These are phyloP conservation scores for Pleurotus eryngii DNA, from an alignment of 768 basidiomycete species.

Conservation along the genomic window DNA sequence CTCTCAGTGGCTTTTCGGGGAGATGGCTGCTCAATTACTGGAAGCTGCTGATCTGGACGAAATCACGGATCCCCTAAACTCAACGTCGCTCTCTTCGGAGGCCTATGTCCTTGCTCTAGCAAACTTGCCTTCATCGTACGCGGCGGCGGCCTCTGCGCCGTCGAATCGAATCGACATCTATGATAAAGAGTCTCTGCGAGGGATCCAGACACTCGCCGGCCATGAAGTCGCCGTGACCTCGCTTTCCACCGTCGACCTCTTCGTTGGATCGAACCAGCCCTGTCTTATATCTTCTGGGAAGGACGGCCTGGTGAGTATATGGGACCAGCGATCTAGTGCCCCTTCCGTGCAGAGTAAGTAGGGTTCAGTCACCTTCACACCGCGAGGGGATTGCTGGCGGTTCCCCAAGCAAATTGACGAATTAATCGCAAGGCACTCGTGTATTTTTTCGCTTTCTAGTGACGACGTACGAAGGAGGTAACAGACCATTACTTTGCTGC, in stretches of 20 bases:
- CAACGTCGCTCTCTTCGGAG: slow-evolving; percentile 32
- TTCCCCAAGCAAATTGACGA: not conserved
- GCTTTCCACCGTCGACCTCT: slow-evolving; percentile 39
- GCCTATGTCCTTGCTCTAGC: slow-evolving; percentile 65
- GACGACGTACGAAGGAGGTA: slow-evolving; percentile 22
- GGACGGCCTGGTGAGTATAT: slow-evolving; percentile 68
- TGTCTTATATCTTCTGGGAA: slow-evolving; percentile 64
- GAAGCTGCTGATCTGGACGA: slow-evolving; percentile 2
- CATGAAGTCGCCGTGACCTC: slow-evolving; percentile 58
- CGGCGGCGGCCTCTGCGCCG: slow-evolving; percentile 59
- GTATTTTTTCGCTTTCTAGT: slow-evolving; percentile 32
- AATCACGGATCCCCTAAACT: slow-evolving; percentile 18
- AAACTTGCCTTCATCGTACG: slow-evolving; percentile 44
- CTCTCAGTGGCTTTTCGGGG: too few species aligned
- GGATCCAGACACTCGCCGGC: slow-evolving; percentile 46
- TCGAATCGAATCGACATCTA: slow-evolving; percentile 67
- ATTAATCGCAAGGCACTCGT: not conserved
- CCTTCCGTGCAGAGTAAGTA: slow-evolving; percentile 14
- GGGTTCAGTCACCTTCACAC: slow-evolving; percentile 27
- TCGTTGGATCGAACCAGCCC: slow-evolving; percentile 38
- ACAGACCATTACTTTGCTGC: slow-evolving; percentile 53
- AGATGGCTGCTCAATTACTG: not conserved
- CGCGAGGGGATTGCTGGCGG: slow-evolving; percentile 28
- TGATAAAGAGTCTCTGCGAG: slow-evolving; percentile 53
- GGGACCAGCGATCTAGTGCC: slow-evolving; percentile 65